These are phyloP conservation scores for Rubus parviflorus DNA, from an alignment of 306 rosid genomes.

Conservation along the genomic window DNA sequence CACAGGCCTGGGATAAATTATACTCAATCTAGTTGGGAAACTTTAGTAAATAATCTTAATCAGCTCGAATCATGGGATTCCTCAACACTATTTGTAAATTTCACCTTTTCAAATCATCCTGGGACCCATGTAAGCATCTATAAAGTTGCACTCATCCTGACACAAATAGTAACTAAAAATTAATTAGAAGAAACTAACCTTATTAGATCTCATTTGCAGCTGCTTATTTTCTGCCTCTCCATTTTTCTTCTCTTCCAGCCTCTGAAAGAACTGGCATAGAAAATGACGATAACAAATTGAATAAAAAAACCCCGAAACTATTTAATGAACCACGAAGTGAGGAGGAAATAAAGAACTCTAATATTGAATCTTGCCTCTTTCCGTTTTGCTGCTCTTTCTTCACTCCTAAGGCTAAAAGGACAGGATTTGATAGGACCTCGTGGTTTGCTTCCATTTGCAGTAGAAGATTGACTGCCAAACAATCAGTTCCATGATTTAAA, in stretches of 20 bases:
- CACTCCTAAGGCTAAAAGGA: constrained; percentile 79
- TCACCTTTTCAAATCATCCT: background rate
- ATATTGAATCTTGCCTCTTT: constrained; percentile 66
- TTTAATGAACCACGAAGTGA: background rate
- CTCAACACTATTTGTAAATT: background rate
- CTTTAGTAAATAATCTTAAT: background rate
- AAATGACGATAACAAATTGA: constrained; percentile 20
- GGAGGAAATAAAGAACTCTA: background rate
- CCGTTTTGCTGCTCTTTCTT: constrained; percentile 88
- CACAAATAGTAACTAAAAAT: background rate
- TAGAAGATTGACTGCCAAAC: constrained; percentile 51
- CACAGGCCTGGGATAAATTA: background rate
- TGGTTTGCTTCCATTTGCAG: constrained; percentile 41
- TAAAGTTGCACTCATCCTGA: background rate
- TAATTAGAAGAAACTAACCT: constrained; percentile 40
- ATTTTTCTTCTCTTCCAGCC: constrained; percentile 54
- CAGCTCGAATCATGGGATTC: background rate
- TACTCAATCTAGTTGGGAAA: background rate
- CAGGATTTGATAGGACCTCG: constrained; percentile 40
- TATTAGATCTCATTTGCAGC: constrained; percentile 42
- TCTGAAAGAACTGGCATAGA: constrained; percentile 62
- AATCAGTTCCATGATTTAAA: constrained; percentile 24
- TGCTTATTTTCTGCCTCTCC: constrained; percentile 51
- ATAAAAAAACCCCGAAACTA: background rate
- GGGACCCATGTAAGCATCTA: background rate